Base-by-base conservation (phyloP, 1,284 basidiomycete genomes). In the Cryptococcus sp. region DNA sequence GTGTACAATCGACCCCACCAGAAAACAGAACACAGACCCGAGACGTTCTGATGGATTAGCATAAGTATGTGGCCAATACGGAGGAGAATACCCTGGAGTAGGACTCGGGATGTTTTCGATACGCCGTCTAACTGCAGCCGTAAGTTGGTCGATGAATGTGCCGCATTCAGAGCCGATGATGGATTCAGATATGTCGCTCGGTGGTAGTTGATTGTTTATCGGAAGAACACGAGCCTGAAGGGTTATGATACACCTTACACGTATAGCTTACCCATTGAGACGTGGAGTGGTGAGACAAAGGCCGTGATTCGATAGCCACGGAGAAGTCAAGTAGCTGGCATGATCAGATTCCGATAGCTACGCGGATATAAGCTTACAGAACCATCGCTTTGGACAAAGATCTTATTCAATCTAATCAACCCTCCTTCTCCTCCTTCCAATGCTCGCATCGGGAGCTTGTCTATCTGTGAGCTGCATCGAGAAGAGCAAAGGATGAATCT, bases 1-100 rank as follows among this genome's bases (percentile, higher is more conserved):
- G 80, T 0, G 93, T 87, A 14, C 88, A 98, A 70, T 99, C 95
- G 36, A 99, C 89, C 0, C 95, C 95, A 31, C 95, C 95, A 23
- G 93, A 97, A 74, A 98, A 99, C 4, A 99, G 81, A 5, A 98
- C 80, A 3, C 0, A 96, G 80, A 55, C 85, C 10, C 15, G 10
- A 15, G 5, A 44, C 52, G 47, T 51, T 50, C 33, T 30, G 4
- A 35, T 34, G 30, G 46, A 14, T 32, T 14, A 37, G 14, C 15
- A n/a, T 23, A 10, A 30, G 34, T 10, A 4, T 31, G 11, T 15
- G 4, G 46, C 13, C 8, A 10, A 32, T 11, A 52, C 14, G 44
- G 3, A 10, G 14, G 34, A 34, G 46, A 23, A 34, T 15, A 57
- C 7, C 13, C 64, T 48, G 53, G 66, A 64, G 56, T 53, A 15